Evolutionary conservation across 768 basidiomycete species (phyloP), one percentile per base, ranked within the genome.

Genomic region (Suillus discolor): DNA sequence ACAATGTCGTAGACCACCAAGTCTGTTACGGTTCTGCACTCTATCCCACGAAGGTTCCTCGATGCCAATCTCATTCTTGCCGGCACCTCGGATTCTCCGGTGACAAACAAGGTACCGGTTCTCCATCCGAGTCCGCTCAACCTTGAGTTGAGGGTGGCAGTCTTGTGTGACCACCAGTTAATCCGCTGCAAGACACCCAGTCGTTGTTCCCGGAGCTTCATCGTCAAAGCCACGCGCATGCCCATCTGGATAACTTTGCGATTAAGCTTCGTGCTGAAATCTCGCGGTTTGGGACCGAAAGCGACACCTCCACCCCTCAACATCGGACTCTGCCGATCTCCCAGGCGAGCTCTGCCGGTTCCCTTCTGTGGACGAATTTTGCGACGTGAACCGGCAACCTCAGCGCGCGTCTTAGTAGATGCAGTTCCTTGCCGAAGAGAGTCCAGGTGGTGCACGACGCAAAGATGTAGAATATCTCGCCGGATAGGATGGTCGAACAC

Each of bases 361-460:
- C 97, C 97, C 77, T 99, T 99, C 77, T 99, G 97, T 7, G 84
- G 89, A 45, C 90, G 87, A 65, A 99, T 87, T 80, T 99, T 99
- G 71, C 84, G 81, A 11, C 94, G 94, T 2, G 95, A 97, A 45
- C 93, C 95, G 62, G 86, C 84, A 15, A 99, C 95, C 77, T 98
- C 94, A 28, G 86, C 88, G 64, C 97, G 91, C 39, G 92, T 94
- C 79, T 97, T 98, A 20, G 95, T 97, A 68, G 83, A 90, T 28
- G 94, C 95, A 15, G 92, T 91, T 36, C 97, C 97, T 80, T 95
- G 92, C n/a, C 97, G 89, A 18, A 96, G 84, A 23, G 89, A 86
- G 72, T 97, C 94, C 47, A 91, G 88, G 74, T 97, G 85, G 71
- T 97, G 93, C 7, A 91, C 86, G 41, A 96, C 90, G 73, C 96